Evolutionary conservation across 1,284 basidiomycete genomes (phyloP), one percentile per base, ranked within the genome.

Genomic region (Cryptococcus sp.): DNA sequence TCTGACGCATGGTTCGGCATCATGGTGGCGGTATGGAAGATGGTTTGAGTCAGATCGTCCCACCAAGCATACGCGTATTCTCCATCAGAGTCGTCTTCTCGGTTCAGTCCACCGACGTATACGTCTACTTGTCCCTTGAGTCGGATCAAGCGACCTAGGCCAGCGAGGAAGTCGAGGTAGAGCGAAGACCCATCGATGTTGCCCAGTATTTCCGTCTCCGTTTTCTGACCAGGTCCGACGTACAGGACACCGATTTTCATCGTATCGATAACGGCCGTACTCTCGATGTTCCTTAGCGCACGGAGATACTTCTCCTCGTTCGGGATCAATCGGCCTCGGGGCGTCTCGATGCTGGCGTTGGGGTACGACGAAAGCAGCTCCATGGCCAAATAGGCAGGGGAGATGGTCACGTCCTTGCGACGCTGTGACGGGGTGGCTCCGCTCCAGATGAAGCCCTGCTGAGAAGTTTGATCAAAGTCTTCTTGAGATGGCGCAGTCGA

Each of bases 161-260:
- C 89, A 61, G 91, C 87, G 43, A 99, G 82, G 79, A 99, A 98
- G 20, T 90, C 87, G 10, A 90, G 90, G 77, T 98, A 99, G 4
- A 92, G 89, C 0, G 92, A 91, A 1, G 96, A 98, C 7, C 96
- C 96, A 71, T 95, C 88, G 0, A 86, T 85, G 72, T 99, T 99
- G 60, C 84, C 83, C 22, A 99, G 84, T 57, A 99, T 98, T 60
- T 96, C 92, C 10, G 80, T 79, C 73, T 99, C 95, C 23, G 85
- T 81, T 15, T 82, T 87, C 77, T 99, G 96, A 0, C 91, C 91
- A 2, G 93, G 91, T 0, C 90, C 95, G 46, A 95, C 95, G 72
- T 98, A 99, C 78, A 99, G 82, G 42, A 99, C 90, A 3, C 93
- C 96, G 43, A 99, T 90, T 79, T 96, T 95, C 80, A 97, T 91